Evolutionary conservation across 2,329 filamentous ascomycete species (phyloP).

Genomic region (Biscogniauxia sp.): DNA sequence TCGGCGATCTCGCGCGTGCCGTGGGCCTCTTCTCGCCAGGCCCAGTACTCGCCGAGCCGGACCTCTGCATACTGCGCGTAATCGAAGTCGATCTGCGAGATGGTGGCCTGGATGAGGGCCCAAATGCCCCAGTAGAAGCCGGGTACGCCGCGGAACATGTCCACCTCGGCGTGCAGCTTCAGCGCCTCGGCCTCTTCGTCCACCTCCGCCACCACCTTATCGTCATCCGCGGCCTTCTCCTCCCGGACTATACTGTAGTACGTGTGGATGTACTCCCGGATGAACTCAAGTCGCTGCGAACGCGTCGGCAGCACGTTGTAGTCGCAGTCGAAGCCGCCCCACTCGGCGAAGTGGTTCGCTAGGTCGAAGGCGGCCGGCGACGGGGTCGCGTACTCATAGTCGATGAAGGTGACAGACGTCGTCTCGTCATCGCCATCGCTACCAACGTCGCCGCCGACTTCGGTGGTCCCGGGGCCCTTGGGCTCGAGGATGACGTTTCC

Average conservation of each 20-base stretch:
- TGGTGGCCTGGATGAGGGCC: slow-evolving; percentile 90
- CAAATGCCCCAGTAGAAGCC: slow-evolving; percentile 93
- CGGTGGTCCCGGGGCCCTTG: slow-evolving; percentile 29
- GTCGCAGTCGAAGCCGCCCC: slow-evolving; percentile 96
- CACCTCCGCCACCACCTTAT: not conserved
- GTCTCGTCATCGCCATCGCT: slow-evolving; percentile 28
- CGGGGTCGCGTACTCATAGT: slow-evolving; percentile 96
- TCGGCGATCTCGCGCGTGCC: slow-evolving; percentile 55
- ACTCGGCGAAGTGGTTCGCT: slow-evolving; percentile 97
- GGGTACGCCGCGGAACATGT: slow-evolving; percentile 82
- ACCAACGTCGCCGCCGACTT: slow-evolving; percentile 31
- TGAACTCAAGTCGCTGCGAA: slow-evolving; percentile 73
- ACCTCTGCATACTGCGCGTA: slow-evolving; percentile 89
- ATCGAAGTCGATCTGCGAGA: slow-evolving; percentile 95
- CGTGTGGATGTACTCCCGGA: slow-evolving; percentile 75
- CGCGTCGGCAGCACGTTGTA: slow-evolving; percentile 77
- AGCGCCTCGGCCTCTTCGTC: slow-evolving; percentile 59
- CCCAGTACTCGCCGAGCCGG: slow-evolving; percentile 87
- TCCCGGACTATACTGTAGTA: slow-evolving; percentile 59
- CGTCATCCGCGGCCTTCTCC: slow-evolving; percentile 13
- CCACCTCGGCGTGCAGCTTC: slow-evolving; percentile 75
- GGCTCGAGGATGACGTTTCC: slow-evolving; percentile 91
- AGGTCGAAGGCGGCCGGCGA: slow-evolving; percentile 95
- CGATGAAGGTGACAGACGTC: slow-evolving; percentile 78
- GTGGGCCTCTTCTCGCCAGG: slow-evolving; percentile 75